Conservation (phyloP, 148 eudicot species). For the Spergularia bocconei region DNA sequence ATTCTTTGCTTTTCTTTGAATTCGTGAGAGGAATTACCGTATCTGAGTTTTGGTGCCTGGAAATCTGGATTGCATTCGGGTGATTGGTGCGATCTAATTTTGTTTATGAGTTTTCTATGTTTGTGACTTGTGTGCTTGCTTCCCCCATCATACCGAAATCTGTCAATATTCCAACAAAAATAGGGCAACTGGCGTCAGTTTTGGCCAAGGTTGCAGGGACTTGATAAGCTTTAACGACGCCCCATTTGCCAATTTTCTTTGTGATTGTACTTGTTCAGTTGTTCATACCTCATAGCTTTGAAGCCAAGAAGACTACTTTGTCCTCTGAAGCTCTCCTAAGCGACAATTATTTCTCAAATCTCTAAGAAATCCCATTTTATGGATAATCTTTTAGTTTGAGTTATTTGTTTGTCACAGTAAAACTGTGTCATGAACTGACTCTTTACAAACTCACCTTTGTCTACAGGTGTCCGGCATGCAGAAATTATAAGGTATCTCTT, state of each 20-base stretch:
- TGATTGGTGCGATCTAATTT: background rate
- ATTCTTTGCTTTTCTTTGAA: no score
- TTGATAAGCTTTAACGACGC: background rate
- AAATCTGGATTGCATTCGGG: no score
- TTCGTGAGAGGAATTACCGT: no score
- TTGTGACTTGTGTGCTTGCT: background rate
- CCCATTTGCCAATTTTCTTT: background rate
- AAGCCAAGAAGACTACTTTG: background rate
- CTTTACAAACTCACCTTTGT: slow-evolving; percentile 26
- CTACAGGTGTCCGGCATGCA: slow-evolving; percentile 96
- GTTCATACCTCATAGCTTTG: background rate
- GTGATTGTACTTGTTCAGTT: background rate
- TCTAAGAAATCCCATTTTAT: background rate
- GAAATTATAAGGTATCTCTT: slow-evolving; percentile 77
- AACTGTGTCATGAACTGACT: slow-evolving; percentile 9
- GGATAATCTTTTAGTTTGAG: background rate
- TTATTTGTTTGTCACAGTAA: background rate
- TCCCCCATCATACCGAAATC: background rate
- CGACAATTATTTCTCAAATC: background rate
- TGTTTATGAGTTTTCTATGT: background rate
- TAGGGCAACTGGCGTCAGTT: background rate
- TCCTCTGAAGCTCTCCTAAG: background rate
- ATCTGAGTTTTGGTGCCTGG: no score
- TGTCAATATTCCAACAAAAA: background rate
- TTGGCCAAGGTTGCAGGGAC: background rate